Evolutionary conservation across 2,329 filamentous ascomycete species (phyloP).

Genomic region (Onygena corvina): DNA sequence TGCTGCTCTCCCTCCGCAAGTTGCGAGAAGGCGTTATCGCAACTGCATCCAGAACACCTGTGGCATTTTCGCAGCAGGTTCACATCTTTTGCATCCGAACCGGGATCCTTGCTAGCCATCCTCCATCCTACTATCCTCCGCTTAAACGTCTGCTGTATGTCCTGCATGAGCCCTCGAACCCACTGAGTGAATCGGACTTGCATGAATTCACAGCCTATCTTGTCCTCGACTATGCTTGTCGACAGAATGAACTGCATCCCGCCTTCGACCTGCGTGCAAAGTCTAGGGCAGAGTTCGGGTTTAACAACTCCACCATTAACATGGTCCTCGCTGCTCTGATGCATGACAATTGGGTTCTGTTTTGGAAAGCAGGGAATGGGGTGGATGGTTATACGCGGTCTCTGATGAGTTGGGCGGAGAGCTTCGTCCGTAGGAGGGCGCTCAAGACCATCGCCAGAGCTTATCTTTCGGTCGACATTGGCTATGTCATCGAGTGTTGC

Average conservation of each 20-base stretch:
- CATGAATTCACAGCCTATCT: constrained; percentile 70
- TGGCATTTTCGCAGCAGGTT: constrained; percentile 73
- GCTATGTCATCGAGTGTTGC: constrained; percentile 49
- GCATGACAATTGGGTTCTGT: constrained; percentile 70
- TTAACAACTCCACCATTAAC: constrained; percentile 58
- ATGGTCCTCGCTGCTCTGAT: constrained; percentile 57
- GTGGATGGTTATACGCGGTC: constrained; percentile 72
- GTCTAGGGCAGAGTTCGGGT: constrained; percentile 39
- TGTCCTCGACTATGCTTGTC: constrained; percentile 78
- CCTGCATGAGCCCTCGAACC: constrained; percentile 53
- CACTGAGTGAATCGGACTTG: constrained; percentile 59
- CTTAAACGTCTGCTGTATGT: constrained; percentile 63
- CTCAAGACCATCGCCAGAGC: constrained; percentile 76
- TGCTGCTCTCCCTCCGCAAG: constrained; percentile 78
- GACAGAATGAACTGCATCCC: constrained; percentile 59
- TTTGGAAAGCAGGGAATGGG: constrained; percentile 56
- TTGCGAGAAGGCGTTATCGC: constrained; percentile 78
- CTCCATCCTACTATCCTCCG: constrained; percentile 81
- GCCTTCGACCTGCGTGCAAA: constrained; percentile 55
- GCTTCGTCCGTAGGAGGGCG: constrained; percentile 59
- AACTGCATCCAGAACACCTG: constrained; percentile 54
- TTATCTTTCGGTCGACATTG: constrained; percentile 67
- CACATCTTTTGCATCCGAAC: constrained; percentile 87
- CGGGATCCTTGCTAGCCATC: constrained; percentile 66
- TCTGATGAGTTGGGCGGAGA: constrained; percentile 70